phyloP scores from a whole-genome alignment of 106 monocot genomes.

The Dioscorea alata region DNA sequence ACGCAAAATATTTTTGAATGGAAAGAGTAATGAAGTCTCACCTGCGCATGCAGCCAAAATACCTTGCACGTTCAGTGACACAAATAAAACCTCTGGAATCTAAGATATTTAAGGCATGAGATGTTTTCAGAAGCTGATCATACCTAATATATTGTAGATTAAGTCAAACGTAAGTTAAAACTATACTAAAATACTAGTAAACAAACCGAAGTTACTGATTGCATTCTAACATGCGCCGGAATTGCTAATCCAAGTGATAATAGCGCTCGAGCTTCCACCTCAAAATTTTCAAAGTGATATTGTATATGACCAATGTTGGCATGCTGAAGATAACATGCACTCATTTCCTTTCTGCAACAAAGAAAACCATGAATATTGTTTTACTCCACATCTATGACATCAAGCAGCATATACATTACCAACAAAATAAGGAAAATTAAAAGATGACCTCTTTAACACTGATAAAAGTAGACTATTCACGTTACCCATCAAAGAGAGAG shows the following conservation, averaged over 20 bases:
- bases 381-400: too few relatives aligned
- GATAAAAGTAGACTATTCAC: too few relatives aligned
- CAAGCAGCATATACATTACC: too few relatives aligned
- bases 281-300: too few relatives aligned
- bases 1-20: too few relatives aligned
- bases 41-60: constrained; percentile 99
- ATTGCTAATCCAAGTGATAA: constrained; percentile 75
- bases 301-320: constrained; percentile 58
- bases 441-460: too few relatives aligned
- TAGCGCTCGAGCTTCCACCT: too few relatives aligned
- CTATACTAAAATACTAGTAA: background rate
- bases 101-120: constrained; percentile 95
- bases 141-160: constrained; percentile 50
- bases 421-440: too few relatives aligned
- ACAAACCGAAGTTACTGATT: background rate
- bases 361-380: background rate
- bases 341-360: constrained; percentile 90
- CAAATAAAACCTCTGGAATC: constrained; percentile 98
- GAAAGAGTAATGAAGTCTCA: constrained; percentile 8
- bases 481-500: too few relatives aligned
- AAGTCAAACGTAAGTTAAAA: constrained; percentile 9
- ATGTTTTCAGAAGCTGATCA: constrained; percentile 92
- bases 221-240: constrained; percentile 66
- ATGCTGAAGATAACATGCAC: constrained; percentile 91
- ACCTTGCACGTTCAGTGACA: constrained; percentile 97